phyloP scores from a whole-genome alignment of 257 asterid genomes.

The Solanum lignicaule region DNA sequence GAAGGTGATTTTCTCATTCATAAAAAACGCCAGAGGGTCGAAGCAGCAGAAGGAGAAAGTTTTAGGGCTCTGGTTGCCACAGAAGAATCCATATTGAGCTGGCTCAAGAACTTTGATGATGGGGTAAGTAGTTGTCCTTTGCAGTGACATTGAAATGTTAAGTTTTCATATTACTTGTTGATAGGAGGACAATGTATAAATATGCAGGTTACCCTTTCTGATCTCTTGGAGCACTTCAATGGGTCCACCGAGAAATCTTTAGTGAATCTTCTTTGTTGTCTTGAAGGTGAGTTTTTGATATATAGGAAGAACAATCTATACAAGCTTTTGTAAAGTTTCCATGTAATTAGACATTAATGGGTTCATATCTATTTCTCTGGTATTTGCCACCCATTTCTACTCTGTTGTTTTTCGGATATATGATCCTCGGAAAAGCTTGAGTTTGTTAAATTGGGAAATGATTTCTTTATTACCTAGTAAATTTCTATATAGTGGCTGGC shows the following conservation, averaged over 20 bases:
- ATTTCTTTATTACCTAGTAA: neutral
- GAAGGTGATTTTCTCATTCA: slow-evolving; percentile 15
- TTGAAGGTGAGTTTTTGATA: slow-evolving; percentile 69
- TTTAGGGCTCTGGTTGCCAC: slow-evolving; percentile 31
- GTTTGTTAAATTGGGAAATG: neutral
- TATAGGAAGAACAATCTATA: slow-evolving; percentile 50
- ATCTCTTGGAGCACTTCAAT: slow-evolving; percentile 52
- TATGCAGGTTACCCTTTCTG: slow-evolving; percentile 50
- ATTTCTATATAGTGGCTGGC: neutral
- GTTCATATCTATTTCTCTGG: neutral
- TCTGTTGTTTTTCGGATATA: neutral
- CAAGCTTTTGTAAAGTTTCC: slow-evolving; percentile 37
- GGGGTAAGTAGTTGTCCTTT: slow-evolving; percentile 46
- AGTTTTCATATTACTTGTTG: neutral
- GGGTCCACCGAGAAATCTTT: slow-evolving; percentile 51
- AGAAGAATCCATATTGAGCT: slow-evolving; percentile 38
- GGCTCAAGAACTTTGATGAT: slow-evolving; percentile 44
- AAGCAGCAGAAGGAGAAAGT: slow-evolving; percentile 17
- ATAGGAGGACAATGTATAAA: neutral
- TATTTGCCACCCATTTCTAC: neutral
- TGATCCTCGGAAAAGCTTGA: neutral
- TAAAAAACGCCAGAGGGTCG: slow-evolving; percentile 49
- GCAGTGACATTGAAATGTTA: neutral
- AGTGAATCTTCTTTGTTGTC: slow-evolving; percentile 31
- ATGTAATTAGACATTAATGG: slow-evolving; percentile 4